Percentiles rank a stretch among this genome's conserved stretches.
Evolutionary conservation across 202 grass and related monocot genomes (phyloP).

Genomic region (Elaeis oleifera): DNA sequence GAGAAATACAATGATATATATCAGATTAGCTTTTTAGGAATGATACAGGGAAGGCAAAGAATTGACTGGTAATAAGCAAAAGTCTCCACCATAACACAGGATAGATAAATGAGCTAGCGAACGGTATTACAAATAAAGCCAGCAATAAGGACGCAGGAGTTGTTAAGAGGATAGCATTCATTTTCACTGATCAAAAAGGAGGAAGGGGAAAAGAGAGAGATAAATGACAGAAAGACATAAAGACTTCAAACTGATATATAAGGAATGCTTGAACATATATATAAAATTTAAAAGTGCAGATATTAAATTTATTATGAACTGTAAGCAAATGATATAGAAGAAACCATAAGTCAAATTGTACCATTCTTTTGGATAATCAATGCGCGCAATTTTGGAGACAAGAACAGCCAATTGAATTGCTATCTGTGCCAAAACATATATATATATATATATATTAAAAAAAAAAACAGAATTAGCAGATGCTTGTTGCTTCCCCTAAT

Average conservation of each 20-base stretch:
- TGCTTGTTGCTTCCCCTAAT: neutral
- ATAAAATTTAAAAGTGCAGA: neutral
- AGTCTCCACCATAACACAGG: no score
- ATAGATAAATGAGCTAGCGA: no score
- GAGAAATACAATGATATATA: no score
- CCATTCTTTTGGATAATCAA: constrained; percentile 99
- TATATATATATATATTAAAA: neutral
- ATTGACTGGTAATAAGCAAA: no score
- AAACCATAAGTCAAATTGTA: constrained; percentile 21
- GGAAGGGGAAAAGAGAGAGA: no score
- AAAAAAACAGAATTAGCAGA: neutral
- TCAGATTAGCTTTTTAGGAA: no score
- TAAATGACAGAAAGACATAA: neutral
- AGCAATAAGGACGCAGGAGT: no score
- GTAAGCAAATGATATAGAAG: neutral
- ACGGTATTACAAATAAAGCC: no score
- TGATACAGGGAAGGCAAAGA: no score
- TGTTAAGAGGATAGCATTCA: no score
- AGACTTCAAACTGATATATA: neutral
- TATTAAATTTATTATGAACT: neutral
- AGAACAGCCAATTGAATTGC: constrained; percentile 84
- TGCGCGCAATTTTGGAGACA: constrained; percentile 89
- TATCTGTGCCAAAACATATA: constrained; percentile 48
- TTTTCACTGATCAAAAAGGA: no score
- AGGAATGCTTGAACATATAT: neutral